Percentiles rank a stretch among this genome's conserved stretches.
phyloP scores from a whole-genome alignment of 1,284 basidiomycete species.

The Peniophora sp. region DNA sequence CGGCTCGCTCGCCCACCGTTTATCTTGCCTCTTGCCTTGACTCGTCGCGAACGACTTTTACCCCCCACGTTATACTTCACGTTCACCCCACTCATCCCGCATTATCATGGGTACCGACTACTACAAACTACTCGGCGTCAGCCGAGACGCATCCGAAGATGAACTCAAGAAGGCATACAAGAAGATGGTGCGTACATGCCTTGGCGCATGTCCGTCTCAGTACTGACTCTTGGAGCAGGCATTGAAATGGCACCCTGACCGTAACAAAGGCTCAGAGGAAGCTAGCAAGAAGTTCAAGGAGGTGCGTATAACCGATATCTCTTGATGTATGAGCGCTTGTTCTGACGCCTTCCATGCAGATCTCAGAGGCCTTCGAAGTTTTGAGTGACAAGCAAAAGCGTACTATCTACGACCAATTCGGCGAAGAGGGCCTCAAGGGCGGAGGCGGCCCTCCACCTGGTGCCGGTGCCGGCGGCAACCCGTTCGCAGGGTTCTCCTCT shows the following conservation, averaged over 20 bases:
- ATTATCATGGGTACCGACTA: constrained; percentile 68
- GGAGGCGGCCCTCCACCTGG: constrained; percentile 37
- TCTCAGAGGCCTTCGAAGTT: constrained; percentile 96
- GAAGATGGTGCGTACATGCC: constrained; percentile 28
- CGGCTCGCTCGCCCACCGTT: no score
- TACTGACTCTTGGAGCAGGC: constrained; percentile 27
- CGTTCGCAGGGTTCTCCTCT: constrained; percentile 36
- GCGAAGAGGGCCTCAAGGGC: constrained; percentile 91
- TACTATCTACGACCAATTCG: constrained; percentile 89
- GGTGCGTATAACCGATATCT: constrained; percentile 27
- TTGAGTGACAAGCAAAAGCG: constrained; percentile 92
- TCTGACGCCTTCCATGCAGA: constrained; percentile 31
- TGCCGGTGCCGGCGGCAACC: constrained; percentile 27
- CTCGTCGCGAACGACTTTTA: background rate
- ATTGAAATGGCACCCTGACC: constrained; percentile 64
- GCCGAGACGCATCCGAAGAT: constrained; percentile 63
- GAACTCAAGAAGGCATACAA: constrained; percentile 53
- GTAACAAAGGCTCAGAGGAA: constrained; percentile 78
- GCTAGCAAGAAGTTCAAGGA: constrained; percentile 93
- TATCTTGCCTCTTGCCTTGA: no score
- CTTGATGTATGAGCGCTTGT: background rate
- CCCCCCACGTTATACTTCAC: background rate
- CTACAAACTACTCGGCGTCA: constrained; percentile 74
- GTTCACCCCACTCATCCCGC: background rate
- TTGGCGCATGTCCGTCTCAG: background rate